These are phyloP conservation scores for Trichophyton rubrum DNA, from an alignment of 2,329 filamentous ascomycete genomes.

Conservation along the genomic window DNA sequence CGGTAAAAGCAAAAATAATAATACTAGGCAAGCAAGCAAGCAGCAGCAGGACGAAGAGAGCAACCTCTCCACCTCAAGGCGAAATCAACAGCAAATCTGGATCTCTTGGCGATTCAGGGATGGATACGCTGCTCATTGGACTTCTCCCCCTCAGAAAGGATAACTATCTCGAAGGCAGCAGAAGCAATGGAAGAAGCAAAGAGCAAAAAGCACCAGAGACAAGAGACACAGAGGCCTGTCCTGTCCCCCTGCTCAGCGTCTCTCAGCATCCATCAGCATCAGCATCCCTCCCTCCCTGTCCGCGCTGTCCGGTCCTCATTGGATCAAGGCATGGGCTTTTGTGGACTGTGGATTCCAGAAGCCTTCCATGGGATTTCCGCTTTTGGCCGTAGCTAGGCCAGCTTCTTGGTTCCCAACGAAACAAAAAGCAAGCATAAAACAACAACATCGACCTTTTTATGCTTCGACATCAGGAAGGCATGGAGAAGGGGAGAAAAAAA, in stretches of 20 bases:
- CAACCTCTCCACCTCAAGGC: background rate
- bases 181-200: too few species aligned
- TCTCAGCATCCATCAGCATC: too few species aligned
- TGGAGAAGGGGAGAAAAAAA: too few species aligned
- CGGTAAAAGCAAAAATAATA: too few species aligned
- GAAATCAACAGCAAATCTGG: background rate
- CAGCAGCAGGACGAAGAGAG: background rate
- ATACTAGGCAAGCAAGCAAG: too few species aligned
- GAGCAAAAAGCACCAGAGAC: background rate
- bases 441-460: background rate
- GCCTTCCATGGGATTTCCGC: slow-evolving; percentile 5
- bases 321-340: background rate
- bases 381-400: slow-evolving; percentile 3
- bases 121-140: background rate
- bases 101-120: background rate
- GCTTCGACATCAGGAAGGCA: too few species aligned
- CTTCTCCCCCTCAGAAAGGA: background rate
- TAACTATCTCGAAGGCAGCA: background rate
- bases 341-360: slow-evolving; percentile 1
- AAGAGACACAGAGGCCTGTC: too few species aligned
- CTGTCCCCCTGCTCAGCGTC: background rate
- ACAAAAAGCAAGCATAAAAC: too few species aligned
- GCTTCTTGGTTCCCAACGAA: background rate
- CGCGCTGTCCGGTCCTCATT: background rate
- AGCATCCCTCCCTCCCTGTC: background rate